Evolutionary conservation across 129 eudicot genomes (phyloP).

Genomic region (Flaveria brownii): DNA sequence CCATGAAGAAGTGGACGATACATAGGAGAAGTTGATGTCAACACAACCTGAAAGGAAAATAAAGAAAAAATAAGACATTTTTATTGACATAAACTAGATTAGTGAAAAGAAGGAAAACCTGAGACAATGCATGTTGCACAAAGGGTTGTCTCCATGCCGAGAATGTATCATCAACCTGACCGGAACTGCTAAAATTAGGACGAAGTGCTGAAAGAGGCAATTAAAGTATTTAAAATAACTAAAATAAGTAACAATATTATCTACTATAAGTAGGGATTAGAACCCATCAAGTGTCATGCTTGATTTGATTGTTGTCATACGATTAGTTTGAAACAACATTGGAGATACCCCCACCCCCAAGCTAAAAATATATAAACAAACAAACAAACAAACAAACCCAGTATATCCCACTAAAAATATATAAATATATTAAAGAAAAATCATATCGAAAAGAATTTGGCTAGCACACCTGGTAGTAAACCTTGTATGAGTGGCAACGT

Average conservation of each 20-base stretch:
- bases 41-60: conserved; percentile 59
- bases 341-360: background rate
- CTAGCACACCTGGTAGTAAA: conserved; percentile 78
- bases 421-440: background rate
- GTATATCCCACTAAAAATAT: too few relatives aligned
- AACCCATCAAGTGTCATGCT: conserved; percentile 8
- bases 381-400: too few relatives aligned
- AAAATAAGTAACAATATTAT: background rate
- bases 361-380: too few relatives aligned
- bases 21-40: conserved; percentile 64
- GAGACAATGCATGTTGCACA: conserved; percentile 85
- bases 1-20: conserved; percentile 88
- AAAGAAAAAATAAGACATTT: background rate
- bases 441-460: conserved; percentile 16
- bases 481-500: conserved; percentile 91
- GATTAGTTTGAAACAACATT: background rate
- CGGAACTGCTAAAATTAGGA: conserved; percentile 64
- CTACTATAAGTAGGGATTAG: background rate
- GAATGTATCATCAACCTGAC: conserved; percentile 72
- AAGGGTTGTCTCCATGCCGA: conserved; percentile 88
- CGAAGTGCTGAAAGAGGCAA: conserved; percentile 75
- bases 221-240: background rate
- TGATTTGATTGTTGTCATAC: background rate
- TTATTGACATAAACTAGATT: conserved; percentile 9
- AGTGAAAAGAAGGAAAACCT: conserved; percentile 46